Evolutionary conservation across 495 filamentous ascomycete genomes (phyloP).

Genomic region (Neurospora sp.): DNA sequence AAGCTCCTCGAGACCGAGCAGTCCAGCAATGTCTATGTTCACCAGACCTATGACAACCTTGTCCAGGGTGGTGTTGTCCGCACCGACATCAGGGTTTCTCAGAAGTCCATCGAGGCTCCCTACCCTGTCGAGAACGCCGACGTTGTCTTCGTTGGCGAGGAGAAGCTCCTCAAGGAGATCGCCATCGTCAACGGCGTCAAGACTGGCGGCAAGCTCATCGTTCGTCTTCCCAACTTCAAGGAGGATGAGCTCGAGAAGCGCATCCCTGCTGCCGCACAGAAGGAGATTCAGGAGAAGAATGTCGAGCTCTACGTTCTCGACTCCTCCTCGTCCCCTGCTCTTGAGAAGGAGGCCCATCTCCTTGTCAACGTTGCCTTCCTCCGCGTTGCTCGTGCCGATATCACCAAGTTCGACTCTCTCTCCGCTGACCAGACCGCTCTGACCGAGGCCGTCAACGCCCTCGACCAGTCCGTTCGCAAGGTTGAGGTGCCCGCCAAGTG

Average conservation of each 20-base stretch:
- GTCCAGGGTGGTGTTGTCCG: constrained; percentile 76
- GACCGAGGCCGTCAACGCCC: constrained; percentile 50
- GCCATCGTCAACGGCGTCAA: constrained; percentile 63
- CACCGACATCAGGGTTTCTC: constrained; percentile 76
- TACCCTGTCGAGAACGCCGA: constrained; percentile 73
- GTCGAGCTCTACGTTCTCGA: constrained; percentile 68
- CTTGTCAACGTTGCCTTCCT: constrained; percentile 74
- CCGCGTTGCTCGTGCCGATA: constrained; percentile 53
- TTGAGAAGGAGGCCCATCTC: constrained; percentile 52
- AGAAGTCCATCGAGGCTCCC: constrained; percentile 71
- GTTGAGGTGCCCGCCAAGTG: constrained; percentile 70
- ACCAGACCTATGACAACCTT: constrained; percentile 71
- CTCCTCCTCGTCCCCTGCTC: constrained; percentile 49
- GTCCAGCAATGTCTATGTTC: constrained; percentile 64
- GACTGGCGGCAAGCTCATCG: constrained; percentile 58
- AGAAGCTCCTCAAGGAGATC: constrained; percentile 67
- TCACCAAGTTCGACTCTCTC: constrained; percentile 32
- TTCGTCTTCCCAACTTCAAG: constrained; percentile 68
- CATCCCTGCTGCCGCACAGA: constrained; percentile 55
- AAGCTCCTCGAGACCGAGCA: constrained; percentile 66
- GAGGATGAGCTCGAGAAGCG: constrained; percentile 87
- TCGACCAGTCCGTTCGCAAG: constrained; percentile 58
- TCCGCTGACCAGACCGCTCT: constrained; percentile 38
- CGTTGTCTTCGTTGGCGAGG: constrained; percentile 63
- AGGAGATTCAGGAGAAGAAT: constrained; percentile 54